These are phyloP conservation scores for Rubus parviflorus DNA, from an alignment of 306 rosid species.

Conservation along the genomic window DNA sequence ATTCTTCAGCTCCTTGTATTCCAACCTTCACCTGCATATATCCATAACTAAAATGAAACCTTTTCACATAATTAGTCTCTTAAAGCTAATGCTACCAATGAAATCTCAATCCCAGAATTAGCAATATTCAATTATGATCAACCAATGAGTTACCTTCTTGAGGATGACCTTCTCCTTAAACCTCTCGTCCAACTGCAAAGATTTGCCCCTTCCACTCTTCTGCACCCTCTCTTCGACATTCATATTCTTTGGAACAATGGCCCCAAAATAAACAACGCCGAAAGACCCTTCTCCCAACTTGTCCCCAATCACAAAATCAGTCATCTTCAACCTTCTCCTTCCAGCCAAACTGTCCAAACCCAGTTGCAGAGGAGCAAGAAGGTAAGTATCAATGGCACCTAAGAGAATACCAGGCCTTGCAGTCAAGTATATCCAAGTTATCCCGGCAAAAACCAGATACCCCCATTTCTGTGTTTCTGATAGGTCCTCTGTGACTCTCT, in stretches of 20 bases:
- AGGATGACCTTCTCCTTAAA: constrained; percentile 82
- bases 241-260: constrained; percentile 57
- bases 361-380: constrained; percentile 84
- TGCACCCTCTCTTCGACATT: constrained; percentile 31
- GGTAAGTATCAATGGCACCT: constrained; percentile 91
- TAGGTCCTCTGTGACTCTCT: constrained; percentile 45
- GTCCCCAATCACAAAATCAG: constrained; percentile 68
- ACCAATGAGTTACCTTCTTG: constrained; percentile 56
- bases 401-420: constrained; percentile 90
- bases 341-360: constrained; percentile 65
- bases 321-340: constrained; percentile 64
- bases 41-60: constrained; percentile 19
- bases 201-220: constrained; percentile 51
- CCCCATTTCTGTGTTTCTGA: constrained; percentile 71
- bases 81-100: too few relatives aligned
- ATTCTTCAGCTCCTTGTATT: constrained; percentile 72
- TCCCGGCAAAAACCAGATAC: constrained; percentile 51
- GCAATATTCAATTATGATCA: not conserved
- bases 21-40: constrained; percentile 72
- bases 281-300: constrained; percentile 92
- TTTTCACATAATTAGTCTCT: too few relatives aligned
- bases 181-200: constrained; percentile 37
- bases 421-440: constrained; percentile 78
- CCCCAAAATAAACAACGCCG: constrained; percentile 86
- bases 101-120: too few relatives aligned